A percentile compares a stretch with the other conserved stretches of the same genome.
Evolutionary conservation across 768 basidiomycete species (phyloP).

Genomic region (Boletus pseudopeckii): DNA sequence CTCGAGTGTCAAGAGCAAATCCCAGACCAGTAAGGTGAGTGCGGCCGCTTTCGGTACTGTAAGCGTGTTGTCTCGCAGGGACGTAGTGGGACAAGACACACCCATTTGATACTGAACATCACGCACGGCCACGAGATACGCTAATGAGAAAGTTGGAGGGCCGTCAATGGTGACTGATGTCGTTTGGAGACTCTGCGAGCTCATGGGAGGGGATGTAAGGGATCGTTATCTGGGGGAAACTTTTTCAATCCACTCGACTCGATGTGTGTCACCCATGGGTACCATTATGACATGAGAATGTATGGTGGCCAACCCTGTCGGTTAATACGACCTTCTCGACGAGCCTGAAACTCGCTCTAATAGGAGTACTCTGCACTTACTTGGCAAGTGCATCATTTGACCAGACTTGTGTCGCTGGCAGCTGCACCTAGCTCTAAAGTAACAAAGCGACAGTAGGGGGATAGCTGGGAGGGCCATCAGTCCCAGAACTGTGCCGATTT

Average conservation of each 20-base stretch:
- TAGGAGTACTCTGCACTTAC: background rate
- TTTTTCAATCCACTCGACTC: background rate
- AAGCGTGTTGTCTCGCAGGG: background rate
- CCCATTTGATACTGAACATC: constrained; percentile 10
- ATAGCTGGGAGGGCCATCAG: too few species aligned
- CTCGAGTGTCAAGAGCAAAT: constrained; percentile 23
- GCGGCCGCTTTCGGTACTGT: constrained; percentile 23
- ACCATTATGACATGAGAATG: background rate
- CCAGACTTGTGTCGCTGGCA: too few species aligned
- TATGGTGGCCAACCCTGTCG: background rate
- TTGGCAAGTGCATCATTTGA: too few species aligned
- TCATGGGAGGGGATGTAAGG: background rate
- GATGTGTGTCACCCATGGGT: background rate
- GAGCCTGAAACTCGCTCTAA: background rate
- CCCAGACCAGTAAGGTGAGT: constrained; percentile 26
- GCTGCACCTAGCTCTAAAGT: too few species aligned
- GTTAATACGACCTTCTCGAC: background rate
- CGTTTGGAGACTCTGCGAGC: constrained; percentile 1
- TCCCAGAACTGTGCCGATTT: too few species aligned
- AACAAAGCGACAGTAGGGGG: too few species aligned
- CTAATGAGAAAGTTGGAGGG: constrained; percentile 1
- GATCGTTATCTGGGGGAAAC: background rate
- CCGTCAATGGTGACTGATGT: background rate
- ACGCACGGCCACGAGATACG: constrained; percentile 5
- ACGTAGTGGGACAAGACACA: background rate